These are phyloP conservation scores for Sclerotinia minor DNA, from an alignment of 2,329 filamentous ascomycete species.

Conservation along the genomic window DNA sequence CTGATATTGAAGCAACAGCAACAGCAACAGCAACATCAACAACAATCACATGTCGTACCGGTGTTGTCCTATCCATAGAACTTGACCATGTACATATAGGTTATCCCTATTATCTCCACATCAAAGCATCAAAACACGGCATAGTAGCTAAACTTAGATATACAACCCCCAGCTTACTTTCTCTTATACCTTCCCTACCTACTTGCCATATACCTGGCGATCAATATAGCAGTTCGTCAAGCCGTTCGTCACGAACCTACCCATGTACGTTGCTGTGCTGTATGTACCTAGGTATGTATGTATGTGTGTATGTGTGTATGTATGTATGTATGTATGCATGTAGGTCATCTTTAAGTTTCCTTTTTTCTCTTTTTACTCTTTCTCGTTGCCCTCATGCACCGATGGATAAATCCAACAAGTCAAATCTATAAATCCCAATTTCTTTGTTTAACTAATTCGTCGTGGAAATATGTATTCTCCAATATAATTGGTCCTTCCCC, in stretches of 20 bases:
- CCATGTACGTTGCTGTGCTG: too few relatives aligned
- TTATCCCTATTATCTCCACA: not conserved
- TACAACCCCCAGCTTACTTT: not conserved
- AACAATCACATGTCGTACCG: too few relatives aligned
- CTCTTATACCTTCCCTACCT: not conserved
- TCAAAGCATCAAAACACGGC: not conserved
- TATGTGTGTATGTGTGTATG: too few relatives aligned
- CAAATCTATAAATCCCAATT: not conserved
- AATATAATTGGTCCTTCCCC: slow-evolving; percentile 2
- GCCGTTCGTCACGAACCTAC: not conserved
- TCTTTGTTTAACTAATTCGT: not conserved
- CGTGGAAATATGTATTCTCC: not conserved
- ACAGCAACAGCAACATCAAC: too few relatives aligned
- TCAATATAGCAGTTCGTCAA: not conserved
- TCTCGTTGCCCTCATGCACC: not conserved
- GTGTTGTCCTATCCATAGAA: not conserved
- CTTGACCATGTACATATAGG: not conserved
- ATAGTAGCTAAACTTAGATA: slow-evolving; percentile 1
- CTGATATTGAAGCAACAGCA: too few relatives aligned
- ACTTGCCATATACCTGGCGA: too few relatives aligned
- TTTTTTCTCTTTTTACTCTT: not conserved
- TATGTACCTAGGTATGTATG: too few relatives aligned
- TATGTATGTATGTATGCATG: too few relatives aligned
- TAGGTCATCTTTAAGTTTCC: too few relatives aligned
- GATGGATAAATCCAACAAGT: not conserved